phyloP scores from a whole-genome alignment of 352 stramenopile genomes.

The Thalassiosira sp. region DNA sequence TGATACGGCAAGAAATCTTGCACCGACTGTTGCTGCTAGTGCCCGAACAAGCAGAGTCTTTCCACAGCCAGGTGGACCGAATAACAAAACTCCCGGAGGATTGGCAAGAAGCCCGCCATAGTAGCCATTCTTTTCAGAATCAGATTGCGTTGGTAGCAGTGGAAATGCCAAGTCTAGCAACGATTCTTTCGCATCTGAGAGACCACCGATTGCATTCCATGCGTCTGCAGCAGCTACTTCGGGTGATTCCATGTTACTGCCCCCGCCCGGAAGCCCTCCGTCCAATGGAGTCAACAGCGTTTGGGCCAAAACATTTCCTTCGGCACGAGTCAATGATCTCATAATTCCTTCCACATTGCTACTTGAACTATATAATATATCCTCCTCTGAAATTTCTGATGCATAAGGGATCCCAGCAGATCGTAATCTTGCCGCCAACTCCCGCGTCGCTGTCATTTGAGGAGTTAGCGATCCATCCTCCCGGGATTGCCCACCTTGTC shows the following conservation, averaged over 20 bases:
- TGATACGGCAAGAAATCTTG: conserved; percentile 93
- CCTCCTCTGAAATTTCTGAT: conserved; percentile 15
- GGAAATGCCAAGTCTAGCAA: conserved; percentile 55
- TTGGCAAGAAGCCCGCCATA: conserved; percentile 82
- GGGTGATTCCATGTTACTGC: conserved; percentile 9
- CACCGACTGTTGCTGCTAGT: conserved; percentile 46
- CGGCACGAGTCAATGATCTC: conserved; percentile 41
- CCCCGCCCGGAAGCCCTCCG: neutral
- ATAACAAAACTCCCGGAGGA: conserved; percentile 89
- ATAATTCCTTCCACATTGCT: conserved; percentile 53
- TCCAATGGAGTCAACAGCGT: conserved; percentile 43
- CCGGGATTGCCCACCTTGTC: neutral
- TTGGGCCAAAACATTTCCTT: conserved; percentile 52
- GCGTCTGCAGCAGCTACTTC: conserved; percentile 17
- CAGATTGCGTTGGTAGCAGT: conserved; percentile 22
- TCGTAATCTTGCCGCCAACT: conserved; percentile 30
- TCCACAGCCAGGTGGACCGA: conserved; percentile 89
- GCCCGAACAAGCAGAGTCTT: conserved; percentile 88
- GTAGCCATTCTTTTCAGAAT: conserved; percentile 13
- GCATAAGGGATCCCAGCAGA: conserved; percentile 38
- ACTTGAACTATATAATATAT: neutral
- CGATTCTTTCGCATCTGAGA: conserved; percentile 53
- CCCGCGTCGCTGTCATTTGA: conserved; percentile 27
- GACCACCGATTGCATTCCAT: conserved; percentile 61
- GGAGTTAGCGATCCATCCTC: neutral